Base-by-base conservation (phyloP, 768 basidiomycete species). In the Trametes cinnabarina region DNA sequence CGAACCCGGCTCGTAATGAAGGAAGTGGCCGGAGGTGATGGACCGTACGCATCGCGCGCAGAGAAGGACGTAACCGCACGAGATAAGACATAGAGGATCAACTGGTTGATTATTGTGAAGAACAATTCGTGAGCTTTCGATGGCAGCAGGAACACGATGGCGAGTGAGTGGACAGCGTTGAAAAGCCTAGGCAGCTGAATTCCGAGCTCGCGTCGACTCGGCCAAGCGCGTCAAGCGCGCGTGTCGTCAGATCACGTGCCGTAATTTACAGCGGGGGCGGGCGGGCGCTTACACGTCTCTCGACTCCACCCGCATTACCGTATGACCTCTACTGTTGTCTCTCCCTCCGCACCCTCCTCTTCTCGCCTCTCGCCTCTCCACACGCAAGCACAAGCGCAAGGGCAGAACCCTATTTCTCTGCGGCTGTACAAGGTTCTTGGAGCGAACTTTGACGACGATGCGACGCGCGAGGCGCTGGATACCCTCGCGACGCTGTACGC, bases 351-450 rank as follows among this genome's bases (percentile, higher is more conserved):
- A 11, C 42, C 51, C 9, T 64, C 66, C 51, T 61, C 66, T n/a
- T 62, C 43, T 63, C 50, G 34, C 51, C 49, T 65, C 7, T 59
- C 67, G 1, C 60, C 66, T 9, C 9, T 44, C 11, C 53, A 19
- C 23, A 20, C 20, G 12, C 17, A 6, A 9, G 19, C 17, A n/a
- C 57, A 64, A 17, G 15, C 32, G 17, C 57, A 64, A 20, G 58
- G 65, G 68, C 80, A 84, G 58, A 90, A 90, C 65, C 93, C 94
- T 2, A 80, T 95, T 39, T 85, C 92, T n/a, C 73, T 89, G 0
- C 81, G 94, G 11, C 76, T 96, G n/a, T 94, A 93, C 73, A 97
- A 97, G 73, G 87, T 95, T 59, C 77, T 96, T 19, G 86, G 89
- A 34, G 88, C 88, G 2, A 88, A 81, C 47, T 93, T 88, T 57